These are phyloP conservation scores for Cercis canadensis DNA, from an alignment of 306 rosid species.

Conservation along the genomic window DNA sequence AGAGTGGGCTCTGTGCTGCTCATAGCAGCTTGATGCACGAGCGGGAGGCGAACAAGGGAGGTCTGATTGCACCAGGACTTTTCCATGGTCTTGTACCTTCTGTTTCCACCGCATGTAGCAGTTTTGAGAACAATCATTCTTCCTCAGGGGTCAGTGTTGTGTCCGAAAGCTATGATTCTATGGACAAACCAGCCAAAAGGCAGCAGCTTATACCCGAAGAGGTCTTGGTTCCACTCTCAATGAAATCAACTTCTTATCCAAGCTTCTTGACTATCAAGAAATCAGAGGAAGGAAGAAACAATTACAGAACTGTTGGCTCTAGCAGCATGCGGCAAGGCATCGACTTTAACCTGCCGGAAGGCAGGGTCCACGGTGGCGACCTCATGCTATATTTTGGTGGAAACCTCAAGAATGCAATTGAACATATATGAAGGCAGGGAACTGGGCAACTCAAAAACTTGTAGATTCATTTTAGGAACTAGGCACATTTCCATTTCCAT, in stretches of 20 bases:
- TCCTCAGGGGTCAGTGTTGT: slow-evolving; percentile 69
- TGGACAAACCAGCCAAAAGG: slow-evolving; percentile 54
- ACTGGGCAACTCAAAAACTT: slow-evolving; percentile 16
- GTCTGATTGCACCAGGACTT: slow-evolving; percentile 82
- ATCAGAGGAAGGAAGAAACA: slow-evolving; percentile 49
- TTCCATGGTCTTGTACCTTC: slow-evolving; percentile 84
- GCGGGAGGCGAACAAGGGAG: slow-evolving; percentile 59
- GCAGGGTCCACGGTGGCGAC: slow-evolving; percentile 89
- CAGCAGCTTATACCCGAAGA: slow-evolving; percentile 76
- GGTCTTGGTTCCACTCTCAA: slow-evolving; percentile 80
- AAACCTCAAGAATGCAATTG: slow-evolving; percentile 70
- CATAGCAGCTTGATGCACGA: slow-evolving; percentile 77
- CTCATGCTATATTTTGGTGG: slow-evolving; percentile 84
- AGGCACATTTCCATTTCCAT: slow-evolving; percentile 37
- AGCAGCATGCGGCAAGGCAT: slow-evolving; percentile 42
- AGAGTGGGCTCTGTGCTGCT: slow-evolving; percentile 96
- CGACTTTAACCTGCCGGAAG: slow-evolving; percentile 71
- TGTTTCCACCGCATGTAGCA: slow-evolving; percentile 62
- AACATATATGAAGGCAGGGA: slow-evolving; percentile 47
- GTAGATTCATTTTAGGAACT: slow-evolving; percentile 50
- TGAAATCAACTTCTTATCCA: slow-evolving; percentile 64
- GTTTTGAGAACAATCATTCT: slow-evolving; percentile 68
- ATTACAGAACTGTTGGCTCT: slow-evolving; percentile 35
- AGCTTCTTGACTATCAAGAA: slow-evolving; percentile 53
- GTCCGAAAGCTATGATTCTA: slow-evolving; percentile 67